phyloP scores from a whole-genome alignment of 331 rosid species.

The Quercus phellos region DNA sequence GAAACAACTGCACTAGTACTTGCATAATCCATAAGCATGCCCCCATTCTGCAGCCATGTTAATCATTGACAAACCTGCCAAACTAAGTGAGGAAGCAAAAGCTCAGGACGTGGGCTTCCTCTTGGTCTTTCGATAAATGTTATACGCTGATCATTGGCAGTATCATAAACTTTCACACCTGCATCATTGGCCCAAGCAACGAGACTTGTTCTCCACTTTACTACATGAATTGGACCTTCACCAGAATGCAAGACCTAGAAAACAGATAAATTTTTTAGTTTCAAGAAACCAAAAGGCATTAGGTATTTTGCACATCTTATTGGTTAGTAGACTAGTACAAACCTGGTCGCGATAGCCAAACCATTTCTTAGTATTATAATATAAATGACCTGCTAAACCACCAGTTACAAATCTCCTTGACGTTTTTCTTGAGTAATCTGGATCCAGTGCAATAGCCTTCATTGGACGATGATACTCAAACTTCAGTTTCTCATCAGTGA shows the following conservation, averaged over 20 bases:
- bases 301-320: constrained; percentile 6
- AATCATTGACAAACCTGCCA: constrained; percentile 84
- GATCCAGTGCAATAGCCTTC: constrained; percentile 92
- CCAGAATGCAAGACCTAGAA: constrained; percentile 95
- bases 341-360: constrained; percentile 95
- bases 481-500: constrained; percentile 78
- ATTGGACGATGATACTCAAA: constrained; percentile 91
- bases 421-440: constrained; percentile 64
- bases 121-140: constrained; percentile 94
- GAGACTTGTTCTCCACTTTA: constrained; percentile 91
- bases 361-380: constrained; percentile 87
- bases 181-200: constrained; percentile 99
- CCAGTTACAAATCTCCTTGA: constrained; percentile 93
- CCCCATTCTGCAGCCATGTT: constrained; percentile 15
- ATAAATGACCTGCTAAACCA: constrained; percentile 90
- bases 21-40: constrained; percentile 13
- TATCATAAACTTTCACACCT: constrained; percentile 93
- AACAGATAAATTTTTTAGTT: not conserved
- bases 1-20: constrained; percentile 17
- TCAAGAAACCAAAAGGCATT: constrained; percentile 14
- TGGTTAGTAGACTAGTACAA: constrained; percentile 22
- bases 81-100: constrained; percentile 88
- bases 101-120: constrained; percentile 90
- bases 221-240: constrained; percentile 96
- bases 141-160: constrained; percentile 85